Base-by-base conservation (phyloP, 176 grass and related monocot species). In the Calamus simplicifolius region DNA sequence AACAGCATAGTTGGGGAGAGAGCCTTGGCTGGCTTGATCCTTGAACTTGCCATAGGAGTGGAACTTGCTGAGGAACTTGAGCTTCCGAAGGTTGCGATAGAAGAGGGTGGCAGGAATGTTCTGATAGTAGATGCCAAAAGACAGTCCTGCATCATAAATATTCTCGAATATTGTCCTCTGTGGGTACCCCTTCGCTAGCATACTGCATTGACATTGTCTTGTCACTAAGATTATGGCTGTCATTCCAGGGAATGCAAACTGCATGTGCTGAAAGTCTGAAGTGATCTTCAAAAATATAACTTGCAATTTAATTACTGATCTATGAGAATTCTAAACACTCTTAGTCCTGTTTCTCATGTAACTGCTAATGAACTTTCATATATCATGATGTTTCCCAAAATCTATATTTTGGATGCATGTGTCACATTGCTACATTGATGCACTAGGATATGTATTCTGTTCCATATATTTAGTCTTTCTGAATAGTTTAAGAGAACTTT, bases 91-190 rank as follows among this genome's bases (percentile, higher is more conserved):
- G 69, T 83, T 88, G 27, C 93, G 81, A 69, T 92, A 98, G 84
- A 92, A 80, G 27, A 91, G 75, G 56, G 79, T 75, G 4, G 92
- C 83, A 0, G 92, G 92, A 4, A 85, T 72, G 58, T 88, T 81
- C 79, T 97, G 92, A 80, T 57, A 97, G 83, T 91, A 97, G 57
- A 97, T 73, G 18, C 93, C 87, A 58, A 98, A 92, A 3, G 87
- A 98, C 23, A 66, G 59, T 0, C 84, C 81, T 0, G 87, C 88
- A 51, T 85, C 92, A 48, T 97, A 25, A 5, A 97, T 49, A 52
- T 85, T 91, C 53, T 97, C 87, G 27, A 97, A 97, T 68, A 97
- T 91, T 0, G 92, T 97, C n/a, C 69, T 67, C 50, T 97, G 92
- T 2, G 92, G 83, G 23, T 82, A 90, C 0, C 92, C 92, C 80